phyloP scores from a whole-genome alignment of 2,329 filamentous ascomycete genomes.

The Tetracladium maxilliforme region DNA sequence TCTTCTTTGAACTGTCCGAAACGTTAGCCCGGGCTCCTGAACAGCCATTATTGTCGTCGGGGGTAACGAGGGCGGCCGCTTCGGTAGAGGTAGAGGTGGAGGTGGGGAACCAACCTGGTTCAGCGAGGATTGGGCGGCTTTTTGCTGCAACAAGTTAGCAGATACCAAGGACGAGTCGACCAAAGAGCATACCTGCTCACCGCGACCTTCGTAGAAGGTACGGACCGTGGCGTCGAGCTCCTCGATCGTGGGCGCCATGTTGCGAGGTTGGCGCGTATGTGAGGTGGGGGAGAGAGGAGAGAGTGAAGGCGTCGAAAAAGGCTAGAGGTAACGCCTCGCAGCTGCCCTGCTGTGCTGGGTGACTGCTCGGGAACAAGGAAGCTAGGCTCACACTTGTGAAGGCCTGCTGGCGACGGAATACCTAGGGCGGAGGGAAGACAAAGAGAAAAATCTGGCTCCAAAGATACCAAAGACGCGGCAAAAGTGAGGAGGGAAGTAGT shows the following conservation, averaged over 20 bases:
- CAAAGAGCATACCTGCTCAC: slow-evolving; percentile 52
- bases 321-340: no score
- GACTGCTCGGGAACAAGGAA: no score
- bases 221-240: slow-evolving; percentile 96
- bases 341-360: no score
- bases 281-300: slow-evolving; percentile 15
- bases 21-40: slow-evolving; percentile 12
- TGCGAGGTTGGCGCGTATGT: slow-evolving; percentile 16
- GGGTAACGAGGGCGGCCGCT: slow-evolving; percentile 5
- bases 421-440: no score
- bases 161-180: slow-evolving; percentile 4
- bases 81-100: slow-evolving; percentile 1
- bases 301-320: slow-evolving; percentile 4
- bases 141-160: slow-evolving; percentile 56
- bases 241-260: slow-evolving; percentile 62
- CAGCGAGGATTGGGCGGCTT: slow-evolving; percentile 80
- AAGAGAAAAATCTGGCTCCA: no score
- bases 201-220: slow-evolving; percentile 93
- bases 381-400: no score
- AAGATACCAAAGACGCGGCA: no score
- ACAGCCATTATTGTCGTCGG: slow-evolving; percentile 5
- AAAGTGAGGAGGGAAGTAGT: no score
- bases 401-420: no score
- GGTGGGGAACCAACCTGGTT: slow-evolving; percentile 57
- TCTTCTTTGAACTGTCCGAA: slow-evolving; percentile 84